Percentiles rank a stretch among this genome's conserved stretches.
Conservation (phyloP, 2,329 filamentous ascomycete genomes). For the Aspergillus udagawae region DNA sequence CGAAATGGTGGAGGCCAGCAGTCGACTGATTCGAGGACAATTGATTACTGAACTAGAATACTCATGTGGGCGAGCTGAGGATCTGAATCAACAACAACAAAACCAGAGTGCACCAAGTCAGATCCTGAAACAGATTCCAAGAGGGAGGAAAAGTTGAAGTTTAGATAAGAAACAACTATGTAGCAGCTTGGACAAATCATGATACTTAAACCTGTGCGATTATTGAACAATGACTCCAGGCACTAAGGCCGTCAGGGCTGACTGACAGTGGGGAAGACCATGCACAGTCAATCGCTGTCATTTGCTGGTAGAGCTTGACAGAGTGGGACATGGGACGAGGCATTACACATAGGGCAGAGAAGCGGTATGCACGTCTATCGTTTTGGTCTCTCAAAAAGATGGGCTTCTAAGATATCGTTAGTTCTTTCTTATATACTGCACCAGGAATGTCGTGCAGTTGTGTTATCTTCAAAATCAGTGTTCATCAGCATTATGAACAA, state of each 20-base stretch:
- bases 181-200: background rate
- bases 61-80: background rate
- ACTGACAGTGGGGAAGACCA: background rate
- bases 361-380: background rate
- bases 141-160: background rate
- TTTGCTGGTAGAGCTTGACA: background rate
- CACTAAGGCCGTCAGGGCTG: background rate
- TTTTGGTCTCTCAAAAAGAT: background rate
- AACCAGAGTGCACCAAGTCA: background rate
- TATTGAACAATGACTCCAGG: background rate
- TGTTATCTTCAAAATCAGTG: background rate
- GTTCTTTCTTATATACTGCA: background rate
- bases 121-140: background rate
- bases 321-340: background rate
- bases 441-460: background rate
- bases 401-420: background rate
- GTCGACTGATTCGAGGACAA: no score
- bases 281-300: background rate
- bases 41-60: no score
- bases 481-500: background rate
- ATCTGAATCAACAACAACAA: background rate
- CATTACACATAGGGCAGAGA: background rate
- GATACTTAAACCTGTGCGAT: background rate
- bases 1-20: background rate
- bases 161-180: background rate